These are phyloP conservation scores for Fusarium graminum DNA, from an alignment of 2,329 filamentous ascomycete species.

Conservation along the genomic window DNA sequence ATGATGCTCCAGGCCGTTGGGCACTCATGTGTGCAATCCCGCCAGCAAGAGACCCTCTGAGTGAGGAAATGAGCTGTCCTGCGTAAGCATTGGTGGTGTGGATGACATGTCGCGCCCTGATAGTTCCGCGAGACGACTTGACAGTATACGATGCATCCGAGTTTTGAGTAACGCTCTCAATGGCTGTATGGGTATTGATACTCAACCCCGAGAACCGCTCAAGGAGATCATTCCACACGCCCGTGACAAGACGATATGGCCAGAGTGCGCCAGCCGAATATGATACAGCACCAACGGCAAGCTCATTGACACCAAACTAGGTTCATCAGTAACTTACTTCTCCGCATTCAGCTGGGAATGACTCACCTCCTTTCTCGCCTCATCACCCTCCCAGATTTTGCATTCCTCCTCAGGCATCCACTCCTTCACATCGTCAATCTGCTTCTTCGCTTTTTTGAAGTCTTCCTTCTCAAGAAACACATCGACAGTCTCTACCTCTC, in stretches of 20 bases:
- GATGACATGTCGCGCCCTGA: slow-evolving; percentile 64
- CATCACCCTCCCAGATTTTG: slow-evolving; percentile 52
- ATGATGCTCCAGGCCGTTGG: slow-evolving; percentile 57
- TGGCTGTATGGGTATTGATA: slow-evolving; percentile 57
- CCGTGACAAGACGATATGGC: slow-evolving; percentile 64
- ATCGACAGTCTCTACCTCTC: slow-evolving; percentile 62
- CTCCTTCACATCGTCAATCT: slow-evolving; percentile 52
- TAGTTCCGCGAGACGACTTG: slow-evolving; percentile 59
- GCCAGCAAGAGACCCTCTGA: slow-evolving; percentile 61
- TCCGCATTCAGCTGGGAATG: rapidly evolving
- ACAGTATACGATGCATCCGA: slow-evolving; percentile 55
- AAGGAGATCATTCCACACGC: slow-evolving; percentile 60
- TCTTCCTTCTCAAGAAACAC: slow-evolving; percentile 57
- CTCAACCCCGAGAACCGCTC: slow-evolving; percentile 52
- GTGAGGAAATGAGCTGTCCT: slow-evolving; percentile 63
- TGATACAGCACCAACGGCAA: slow-evolving; percentile 58
- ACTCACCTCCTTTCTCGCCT: slow-evolving; percentile 52
- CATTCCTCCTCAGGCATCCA: slow-evolving; percentile 59
- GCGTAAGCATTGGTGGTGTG: slow-evolving; percentile 70
- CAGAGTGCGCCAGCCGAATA: slow-evolving; percentile 64
- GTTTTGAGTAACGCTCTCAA: slow-evolving; percentile 47
- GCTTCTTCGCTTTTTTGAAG: slow-evolving; percentile 51
- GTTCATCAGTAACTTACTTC: slow-evolving; percentile 7
- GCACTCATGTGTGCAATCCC: slow-evolving; percentile 64
- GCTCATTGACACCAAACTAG: slow-evolving; percentile 54